Evolutionary conservation across 495 filamentous ascomycete genomes (phyloP).

Genomic region (Neurospora sublineolata): DNA sequence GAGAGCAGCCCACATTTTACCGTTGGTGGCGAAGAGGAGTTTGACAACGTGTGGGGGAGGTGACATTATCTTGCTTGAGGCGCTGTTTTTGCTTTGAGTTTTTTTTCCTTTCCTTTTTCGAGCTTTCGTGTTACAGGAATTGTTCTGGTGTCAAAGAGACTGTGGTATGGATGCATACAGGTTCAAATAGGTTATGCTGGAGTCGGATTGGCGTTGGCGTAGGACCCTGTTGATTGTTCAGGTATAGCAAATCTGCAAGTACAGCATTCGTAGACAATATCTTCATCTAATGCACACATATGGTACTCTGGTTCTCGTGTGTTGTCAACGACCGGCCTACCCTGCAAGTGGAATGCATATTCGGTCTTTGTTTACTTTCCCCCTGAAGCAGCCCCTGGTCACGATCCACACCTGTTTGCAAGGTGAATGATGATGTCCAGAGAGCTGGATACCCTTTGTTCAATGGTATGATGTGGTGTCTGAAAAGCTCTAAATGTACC

Average conservation of each 20-base stretch:
- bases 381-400: not conserved
- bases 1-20: slow-evolving; percentile 8
- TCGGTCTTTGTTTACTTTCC: not conserved
- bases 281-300: not conserved
- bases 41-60: slow-evolving; percentile 22
- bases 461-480: not conserved
- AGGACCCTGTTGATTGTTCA: not conserved
- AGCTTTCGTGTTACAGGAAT: not conserved
- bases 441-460: not conserved
- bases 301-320: not conserved
- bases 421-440: not conserved
- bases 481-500: not conserved
- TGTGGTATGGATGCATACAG: not conserved
- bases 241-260: not conserved
- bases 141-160: not conserved
- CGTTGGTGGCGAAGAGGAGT: slow-evolving; percentile 18
- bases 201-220: not conserved
- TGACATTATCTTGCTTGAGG: slow-evolving; percentile 1
- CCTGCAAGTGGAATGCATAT: not conserved
- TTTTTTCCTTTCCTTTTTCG: not conserved
- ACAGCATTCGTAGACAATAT: not conserved
- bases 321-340: not conserved
- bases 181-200: not conserved
- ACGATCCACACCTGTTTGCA: not conserved
- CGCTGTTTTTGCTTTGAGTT: not conserved